Evolutionary conservation across 352 stramenopile species (phyloP).

Genomic region (Elongisporangium senticosum): DNA sequence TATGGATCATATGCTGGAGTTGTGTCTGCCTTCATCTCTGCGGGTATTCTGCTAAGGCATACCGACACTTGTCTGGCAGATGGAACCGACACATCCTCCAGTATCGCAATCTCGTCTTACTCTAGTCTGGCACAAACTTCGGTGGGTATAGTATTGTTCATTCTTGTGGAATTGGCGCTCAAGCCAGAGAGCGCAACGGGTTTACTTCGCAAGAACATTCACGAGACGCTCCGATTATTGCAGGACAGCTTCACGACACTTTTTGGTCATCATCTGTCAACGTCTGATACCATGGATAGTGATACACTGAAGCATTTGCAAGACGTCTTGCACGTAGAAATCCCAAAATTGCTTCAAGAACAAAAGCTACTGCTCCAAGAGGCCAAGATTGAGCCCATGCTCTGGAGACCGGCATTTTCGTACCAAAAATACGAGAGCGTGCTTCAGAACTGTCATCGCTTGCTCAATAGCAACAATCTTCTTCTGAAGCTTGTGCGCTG

Average conservation of each 20-base stretch:
- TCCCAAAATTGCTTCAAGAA: slow-evolving; percentile 49
- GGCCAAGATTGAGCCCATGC: slow-evolving; percentile 49
- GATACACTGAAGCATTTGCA: slow-evolving; percentile 46
- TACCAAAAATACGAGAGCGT: slow-evolving; percentile 69
- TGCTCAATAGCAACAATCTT: slow-evolving; percentile 82
- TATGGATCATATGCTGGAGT: slow-evolving; percentile 69
- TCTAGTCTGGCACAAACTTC: slow-evolving; percentile 74
- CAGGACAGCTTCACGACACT: slow-evolving; percentile 59
- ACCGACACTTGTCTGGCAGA: slow-evolving; percentile 45
- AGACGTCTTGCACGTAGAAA: slow-evolving; percentile 44
- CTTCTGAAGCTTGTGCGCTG: slow-evolving; percentile 76
- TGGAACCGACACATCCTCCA: slow-evolving; percentile 27
- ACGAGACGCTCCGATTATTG: slow-evolving; percentile 60
- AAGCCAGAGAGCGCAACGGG: slow-evolving; percentile 62
- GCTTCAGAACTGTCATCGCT: slow-evolving; percentile 44
- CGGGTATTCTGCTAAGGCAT: slow-evolving; percentile 54
- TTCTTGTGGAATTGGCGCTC: slow-evolving; percentile 59
- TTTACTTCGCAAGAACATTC: slow-evolving; percentile 66
- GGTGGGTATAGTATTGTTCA: slow-evolving; percentile 71
- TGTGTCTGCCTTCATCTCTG: slow-evolving; percentile 70
- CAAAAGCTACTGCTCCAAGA: slow-evolving; percentile 55
- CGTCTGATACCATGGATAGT: slow-evolving; percentile 38
- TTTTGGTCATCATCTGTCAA: slow-evolving; percentile 67
- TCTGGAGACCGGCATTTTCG: slow-evolving; percentile 73
- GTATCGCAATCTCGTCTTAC: slow-evolving; percentile 64